phyloP scores from a whole-genome alignment of 495 filamentous ascomycete genomes.

The Amniculicola lignicola region DNA sequence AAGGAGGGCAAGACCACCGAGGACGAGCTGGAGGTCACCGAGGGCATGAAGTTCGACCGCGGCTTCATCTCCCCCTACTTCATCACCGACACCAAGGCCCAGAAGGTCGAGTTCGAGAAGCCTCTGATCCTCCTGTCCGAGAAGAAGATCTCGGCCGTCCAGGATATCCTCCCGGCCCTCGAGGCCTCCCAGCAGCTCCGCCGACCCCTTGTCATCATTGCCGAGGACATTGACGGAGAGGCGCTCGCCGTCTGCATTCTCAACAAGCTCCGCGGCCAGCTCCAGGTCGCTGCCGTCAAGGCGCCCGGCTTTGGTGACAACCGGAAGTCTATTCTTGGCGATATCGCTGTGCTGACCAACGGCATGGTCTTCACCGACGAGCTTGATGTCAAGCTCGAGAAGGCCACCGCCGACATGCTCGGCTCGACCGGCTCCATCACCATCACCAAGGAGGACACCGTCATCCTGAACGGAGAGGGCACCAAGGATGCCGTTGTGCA shows the following conservation, averaged over 20 bases:
- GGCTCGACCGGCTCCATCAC: constrained; percentile 97
- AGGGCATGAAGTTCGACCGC: constrained; percentile 99
- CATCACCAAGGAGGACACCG: constrained; percentile 99
- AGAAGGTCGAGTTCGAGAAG: constrained; percentile 99
- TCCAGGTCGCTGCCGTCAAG: constrained; percentile 98
- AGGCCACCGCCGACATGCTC: constrained; percentile 91
- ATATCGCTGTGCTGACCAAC: constrained; percentile 92
- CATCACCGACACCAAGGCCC: constrained; percentile 97
- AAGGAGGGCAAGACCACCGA: constrained; percentile 99
- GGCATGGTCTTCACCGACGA: constrained; percentile 96
- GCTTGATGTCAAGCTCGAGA: constrained; percentile 97
- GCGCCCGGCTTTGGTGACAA: constrained; percentile 99
- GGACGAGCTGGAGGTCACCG: constrained; percentile 96
- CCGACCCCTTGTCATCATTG: constrained; percentile 95
- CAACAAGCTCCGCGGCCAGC: constrained; percentile 98
- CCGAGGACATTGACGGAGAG: constrained; percentile 98
- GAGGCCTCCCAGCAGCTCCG: constrained; percentile 94
- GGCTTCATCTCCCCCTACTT: constrained; percentile 99
- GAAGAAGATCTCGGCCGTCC: constrained; percentile 99
- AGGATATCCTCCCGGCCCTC: constrained; percentile 96
- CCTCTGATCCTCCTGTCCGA: constrained; percentile 95
- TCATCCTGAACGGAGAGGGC: constrained; percentile 96
- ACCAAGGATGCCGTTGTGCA: constrained; percentile 90
- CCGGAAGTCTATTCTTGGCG: constrained; percentile 98
- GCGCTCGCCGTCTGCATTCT: constrained; percentile 97